These are phyloP conservation scores for Leptosphaerulina australis DNA, from an alignment of 2,329 filamentous ascomycete genomes.

Conservation along the genomic window DNA sequence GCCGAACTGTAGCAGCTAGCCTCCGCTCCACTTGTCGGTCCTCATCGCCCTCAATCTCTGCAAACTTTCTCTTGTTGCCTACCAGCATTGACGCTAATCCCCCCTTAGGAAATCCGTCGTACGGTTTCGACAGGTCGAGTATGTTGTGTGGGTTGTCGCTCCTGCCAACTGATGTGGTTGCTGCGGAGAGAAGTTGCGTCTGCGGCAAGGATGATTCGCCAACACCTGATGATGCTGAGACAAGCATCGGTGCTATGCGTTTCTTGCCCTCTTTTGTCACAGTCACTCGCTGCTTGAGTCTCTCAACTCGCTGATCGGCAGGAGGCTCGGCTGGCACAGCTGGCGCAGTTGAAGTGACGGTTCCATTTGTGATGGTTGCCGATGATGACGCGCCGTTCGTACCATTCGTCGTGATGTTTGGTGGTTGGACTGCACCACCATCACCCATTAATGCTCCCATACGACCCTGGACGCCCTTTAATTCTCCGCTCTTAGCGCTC, in stretches of 20 bases:
- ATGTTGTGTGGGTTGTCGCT: constrained; percentile 79
- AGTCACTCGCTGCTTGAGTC: constrained; percentile 87
- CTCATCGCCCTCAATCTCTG: constrained; percentile 75
- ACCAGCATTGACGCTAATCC: constrained; percentile 84
- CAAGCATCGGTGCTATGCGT: constrained; percentile 86
- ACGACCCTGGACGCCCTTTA: constrained; percentile 85
- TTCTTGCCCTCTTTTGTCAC: constrained; percentile 98
- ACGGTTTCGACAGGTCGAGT: constrained; percentile 89
- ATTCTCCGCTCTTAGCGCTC: constrained; percentile 87
- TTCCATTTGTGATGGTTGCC: constrained; percentile 50
- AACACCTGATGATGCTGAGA: constrained; percentile 81
- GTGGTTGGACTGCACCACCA: constrained; percentile 53
- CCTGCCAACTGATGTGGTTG: constrained; percentile 64
- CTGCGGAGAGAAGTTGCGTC: constrained; percentile 81
- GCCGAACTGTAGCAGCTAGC: constrained; percentile 63
- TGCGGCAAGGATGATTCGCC: constrained; percentile 88
- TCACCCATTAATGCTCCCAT: constrained; percentile 99
- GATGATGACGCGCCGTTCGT: constrained; percentile 54
- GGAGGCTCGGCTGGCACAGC: constrained; percentile 41
- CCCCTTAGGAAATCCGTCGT: constrained; percentile 88
- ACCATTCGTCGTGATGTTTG: constrained; percentile 62
- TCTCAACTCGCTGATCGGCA: constrained; percentile 65
- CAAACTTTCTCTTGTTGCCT: constrained; percentile 89
- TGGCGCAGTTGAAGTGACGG: constrained; percentile 49
- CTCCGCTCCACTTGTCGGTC: constrained; percentile 67